phyloP scores from a whole-genome alignment of 768 basidiomycete genomes.

The Phallus indusiatus region DNA sequence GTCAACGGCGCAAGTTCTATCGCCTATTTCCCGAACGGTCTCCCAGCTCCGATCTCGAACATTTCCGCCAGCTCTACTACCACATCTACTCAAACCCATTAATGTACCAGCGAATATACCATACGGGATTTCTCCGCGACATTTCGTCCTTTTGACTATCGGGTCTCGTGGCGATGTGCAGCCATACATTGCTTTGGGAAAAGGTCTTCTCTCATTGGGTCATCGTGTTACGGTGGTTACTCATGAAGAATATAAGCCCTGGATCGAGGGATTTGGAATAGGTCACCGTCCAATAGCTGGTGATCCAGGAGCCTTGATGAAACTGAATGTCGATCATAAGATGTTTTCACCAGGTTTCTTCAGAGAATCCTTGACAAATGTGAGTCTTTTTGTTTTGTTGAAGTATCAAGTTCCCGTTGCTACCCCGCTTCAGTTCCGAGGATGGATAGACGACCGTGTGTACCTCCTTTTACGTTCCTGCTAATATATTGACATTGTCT shows the following conservation, averaged over 20 bases:
- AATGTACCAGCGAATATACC: constrained; percentile 12
- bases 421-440: constrained; percentile 38
- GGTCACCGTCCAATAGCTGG: constrained; percentile 55
- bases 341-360: constrained; percentile 71
- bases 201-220: constrained; percentile 32
- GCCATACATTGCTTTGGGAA: constrained; percentile 38
- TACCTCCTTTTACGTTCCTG: constrained; percentile 4
- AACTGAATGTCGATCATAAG: constrained; percentile 45
- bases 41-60: constrained; percentile 20
- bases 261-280: constrained; percentile 53
- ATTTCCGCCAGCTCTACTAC: constrained; percentile 30
- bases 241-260: constrained; percentile 35
- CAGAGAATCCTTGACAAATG: constrained; percentile 48
- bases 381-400: constrained; percentile 20
- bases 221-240: constrained; percentile 40
- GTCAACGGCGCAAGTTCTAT: constrained; percentile 29
- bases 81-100: constrained; percentile 13
- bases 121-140: constrained; percentile 27
- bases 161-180: constrained; percentile 50
- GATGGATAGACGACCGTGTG: constrained; percentile 57
- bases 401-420: neutral
- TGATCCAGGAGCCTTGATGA: constrained; percentile 62
- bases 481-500: neutral
- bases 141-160: constrained; percentile 57
- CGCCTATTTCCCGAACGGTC: constrained; percentile 35